These are phyloP conservation scores for Styphnolobium japonicum DNA, from an alignment of 306 rosid species.

Conservation along the genomic window DNA sequence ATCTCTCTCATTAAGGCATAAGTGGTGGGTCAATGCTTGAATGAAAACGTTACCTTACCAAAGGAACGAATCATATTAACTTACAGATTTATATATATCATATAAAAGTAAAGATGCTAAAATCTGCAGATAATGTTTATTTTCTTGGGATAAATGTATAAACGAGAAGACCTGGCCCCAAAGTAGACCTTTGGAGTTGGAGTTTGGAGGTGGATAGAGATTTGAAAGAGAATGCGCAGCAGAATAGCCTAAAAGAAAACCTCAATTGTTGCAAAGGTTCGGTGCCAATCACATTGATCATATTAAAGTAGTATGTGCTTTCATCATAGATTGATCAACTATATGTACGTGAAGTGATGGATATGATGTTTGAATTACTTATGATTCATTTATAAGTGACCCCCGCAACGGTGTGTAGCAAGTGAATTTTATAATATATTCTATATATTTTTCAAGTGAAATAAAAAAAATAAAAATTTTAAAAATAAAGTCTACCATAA, in stretches of 20 bases:
- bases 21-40: slow-evolving; percentile 17
- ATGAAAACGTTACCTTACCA: slow-evolving; percentile 12
- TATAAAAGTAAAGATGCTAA: neutral
- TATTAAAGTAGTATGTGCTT: neutral
- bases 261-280: neutral
- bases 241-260: neutral
- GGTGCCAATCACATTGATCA: neutral
- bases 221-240: slow-evolving; percentile 1
- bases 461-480: too few species aligned
- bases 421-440: too few species aligned
- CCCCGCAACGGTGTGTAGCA: neutral
- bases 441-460: too few species aligned
- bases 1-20: neutral
- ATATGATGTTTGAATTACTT: neutral
- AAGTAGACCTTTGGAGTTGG: neutral
- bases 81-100: neutral
- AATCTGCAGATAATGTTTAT: neutral
- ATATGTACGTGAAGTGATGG: neutral
- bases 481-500: too few species aligned
- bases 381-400: neutral
- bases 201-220: neutral
- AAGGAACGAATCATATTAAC: neutral
- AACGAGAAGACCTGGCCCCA: neutral
- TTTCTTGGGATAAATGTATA: neutral
- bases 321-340: neutral